Conservation (phyloP, 2,329 filamentous ascomycete genomes). For the Penicillium sp. region DNA sequence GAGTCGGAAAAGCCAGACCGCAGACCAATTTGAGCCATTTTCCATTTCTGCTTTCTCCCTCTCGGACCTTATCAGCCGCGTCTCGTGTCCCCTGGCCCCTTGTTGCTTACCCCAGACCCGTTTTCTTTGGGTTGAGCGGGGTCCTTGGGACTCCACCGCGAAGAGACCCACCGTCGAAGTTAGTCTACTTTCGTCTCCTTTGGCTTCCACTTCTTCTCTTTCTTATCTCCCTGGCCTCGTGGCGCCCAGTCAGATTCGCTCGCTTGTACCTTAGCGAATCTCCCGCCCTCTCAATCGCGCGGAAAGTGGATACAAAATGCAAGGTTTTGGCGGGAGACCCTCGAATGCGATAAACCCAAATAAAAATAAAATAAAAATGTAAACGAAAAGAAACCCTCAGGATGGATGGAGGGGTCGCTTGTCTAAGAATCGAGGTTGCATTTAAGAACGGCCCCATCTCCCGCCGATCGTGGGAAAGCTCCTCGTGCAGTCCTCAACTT, state of each 20-base stretch:
- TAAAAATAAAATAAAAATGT: not conserved
- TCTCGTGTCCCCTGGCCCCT: not conserved
- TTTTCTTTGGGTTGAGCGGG: not conserved
- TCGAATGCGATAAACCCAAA: not conserved
- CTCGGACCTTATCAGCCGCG: not conserved
- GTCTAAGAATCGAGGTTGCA: not conserved
- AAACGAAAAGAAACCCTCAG: not conserved
- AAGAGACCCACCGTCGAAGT: not conserved
- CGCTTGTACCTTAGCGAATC: not conserved
- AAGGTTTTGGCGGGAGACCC: not conserved
- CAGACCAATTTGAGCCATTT: not conserved
- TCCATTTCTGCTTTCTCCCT: not conserved
- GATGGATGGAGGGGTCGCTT: not conserved
- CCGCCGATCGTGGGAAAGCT: not conserved
- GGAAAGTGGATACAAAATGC: not conserved
- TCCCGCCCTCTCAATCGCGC: not conserved
- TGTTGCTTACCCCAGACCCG: not conserved
- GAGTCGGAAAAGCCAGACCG: not conserved
- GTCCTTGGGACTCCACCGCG: not conserved
- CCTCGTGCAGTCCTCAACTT: not conserved
- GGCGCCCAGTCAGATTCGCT: conserved; percentile 1
- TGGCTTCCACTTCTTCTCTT: conserved; percentile 1
- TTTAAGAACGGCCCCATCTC: conserved; percentile 13
- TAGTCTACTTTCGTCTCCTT: not conserved
- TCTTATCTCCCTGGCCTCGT: conserved; percentile 15